A percentile compares a stretch with the other conserved stretches of the same genome.
phyloP scores from a whole-genome alignment of 1,284 basidiomycete species.

The Cerioporus squamosus region DNA sequence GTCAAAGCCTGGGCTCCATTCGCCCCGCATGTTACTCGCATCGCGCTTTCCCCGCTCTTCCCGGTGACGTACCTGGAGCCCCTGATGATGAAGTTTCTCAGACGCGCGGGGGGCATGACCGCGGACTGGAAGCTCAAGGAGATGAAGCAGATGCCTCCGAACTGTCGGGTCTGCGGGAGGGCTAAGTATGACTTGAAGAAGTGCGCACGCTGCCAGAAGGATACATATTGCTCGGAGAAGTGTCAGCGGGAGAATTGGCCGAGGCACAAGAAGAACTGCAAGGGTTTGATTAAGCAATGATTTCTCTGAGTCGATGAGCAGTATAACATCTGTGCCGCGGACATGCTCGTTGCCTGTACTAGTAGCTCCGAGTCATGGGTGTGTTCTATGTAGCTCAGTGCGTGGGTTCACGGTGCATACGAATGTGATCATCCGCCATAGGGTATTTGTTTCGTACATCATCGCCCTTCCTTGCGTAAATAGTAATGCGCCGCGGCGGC shows the following conservation, averaged over 20 bases:
- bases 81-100: neutral
- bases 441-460: no score
- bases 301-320: no score
- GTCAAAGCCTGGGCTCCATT: conserved; percentile 38
- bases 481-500: no score
- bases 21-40: conserved; percentile 46
- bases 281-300: no score
- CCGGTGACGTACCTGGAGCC: conserved; percentile 41
- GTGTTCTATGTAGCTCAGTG: no score
- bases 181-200: neutral
- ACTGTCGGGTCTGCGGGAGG: neutral
- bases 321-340: no score
- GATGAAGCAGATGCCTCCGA: neutral
- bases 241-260: conserved; percentile 26
- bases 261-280: conserved; percentile 11
- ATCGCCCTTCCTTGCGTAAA: no score
- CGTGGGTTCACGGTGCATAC: no score
- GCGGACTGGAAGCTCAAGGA: neutral
- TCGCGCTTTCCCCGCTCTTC: conserved; percentile 54
- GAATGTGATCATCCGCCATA: no score
- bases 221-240: conserved; percentile 16
- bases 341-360: no score
- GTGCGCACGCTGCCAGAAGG: conserved; percentile 21
- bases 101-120: neutral
- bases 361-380: no score